Conservation (phyloP, 2,329 filamentous ascomycete species). For the Colletotrichum brevisporum region DNA sequence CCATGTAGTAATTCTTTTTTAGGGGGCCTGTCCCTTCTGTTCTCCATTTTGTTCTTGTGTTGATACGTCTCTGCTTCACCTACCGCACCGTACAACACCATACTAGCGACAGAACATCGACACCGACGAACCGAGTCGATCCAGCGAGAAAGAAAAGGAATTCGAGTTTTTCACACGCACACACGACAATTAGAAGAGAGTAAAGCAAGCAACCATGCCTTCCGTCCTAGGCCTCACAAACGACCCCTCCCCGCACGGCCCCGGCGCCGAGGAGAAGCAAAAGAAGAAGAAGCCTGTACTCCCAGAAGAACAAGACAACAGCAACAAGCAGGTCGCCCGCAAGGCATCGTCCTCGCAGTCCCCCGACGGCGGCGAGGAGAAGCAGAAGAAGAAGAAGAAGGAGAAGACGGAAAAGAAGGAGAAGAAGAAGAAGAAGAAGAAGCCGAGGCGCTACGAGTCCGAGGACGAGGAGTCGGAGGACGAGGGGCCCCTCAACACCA, state of each 20-base stretch:
- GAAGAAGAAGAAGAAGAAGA: conserved; percentile 22
- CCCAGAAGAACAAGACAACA: conserved; percentile 15
- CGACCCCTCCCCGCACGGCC: conserved; percentile 44
- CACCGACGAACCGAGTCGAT: no score
- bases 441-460: conserved; percentile 18
- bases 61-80: neutral
- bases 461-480: conserved; percentile 35
- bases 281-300: conserved; percentile 39
- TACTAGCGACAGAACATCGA: no score
- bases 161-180: no score
- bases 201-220: conserved; percentile 44
- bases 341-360: conserved; percentile 34
- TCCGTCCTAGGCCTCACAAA: conserved; percentile 51
- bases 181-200: neutral
- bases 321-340: conserved; percentile 37
- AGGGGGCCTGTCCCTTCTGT: neutral
- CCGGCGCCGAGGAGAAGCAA: conserved; percentile 30
- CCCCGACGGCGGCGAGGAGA: conserved; percentile 22
- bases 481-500: conserved; percentile 47
- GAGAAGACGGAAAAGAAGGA: conserved; percentile 29
- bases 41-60: neutral
- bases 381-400: conserved; percentile 26
- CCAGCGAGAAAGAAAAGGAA: no score
- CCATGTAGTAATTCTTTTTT: neutral
- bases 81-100: no score